A percentile compares a stretch with the other conserved stretches of the same genome.
phyloP scores from a whole-genome alignment of 1,284 basidiomycete species.

The Malassezia nana region DNA sequence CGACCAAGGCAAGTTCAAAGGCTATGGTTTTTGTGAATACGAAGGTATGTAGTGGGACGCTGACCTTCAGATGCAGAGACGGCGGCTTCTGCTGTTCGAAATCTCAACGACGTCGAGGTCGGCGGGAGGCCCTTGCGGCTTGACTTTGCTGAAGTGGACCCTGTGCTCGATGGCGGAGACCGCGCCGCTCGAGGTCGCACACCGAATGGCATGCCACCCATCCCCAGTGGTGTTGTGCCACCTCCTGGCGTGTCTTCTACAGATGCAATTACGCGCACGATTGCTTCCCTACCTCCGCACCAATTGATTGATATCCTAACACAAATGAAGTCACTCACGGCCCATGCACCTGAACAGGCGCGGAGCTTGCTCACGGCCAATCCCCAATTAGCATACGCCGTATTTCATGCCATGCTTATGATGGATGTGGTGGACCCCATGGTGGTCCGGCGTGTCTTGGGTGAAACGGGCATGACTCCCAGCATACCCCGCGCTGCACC shows the following conservation, averaged over 20 bases:
- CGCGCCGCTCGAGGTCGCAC: conserved; percentile 19
- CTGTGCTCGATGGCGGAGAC: conserved; percentile 23
- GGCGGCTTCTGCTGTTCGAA: conserved; percentile 69
- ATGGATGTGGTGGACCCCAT: conserved; percentile 87
- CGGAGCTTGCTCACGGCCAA: conserved; percentile 66
- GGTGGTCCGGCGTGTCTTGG: conserved; percentile 59
- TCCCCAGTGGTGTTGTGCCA: conserved; percentile 70
- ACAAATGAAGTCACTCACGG: conserved; percentile 93
- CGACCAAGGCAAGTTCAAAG: conserved; percentile 87
- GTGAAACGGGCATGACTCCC: conserved; percentile 7
- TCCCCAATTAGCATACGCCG: conserved; percentile 87
- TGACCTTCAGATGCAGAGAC: conserved; percentile 72
- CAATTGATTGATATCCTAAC: conserved; percentile 90
- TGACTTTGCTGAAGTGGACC: conserved; percentile 57
- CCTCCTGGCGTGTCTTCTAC: conserved; percentile 65
- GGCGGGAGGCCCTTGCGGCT: conserved; percentile 74
- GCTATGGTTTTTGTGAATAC: conserved; percentile 96
- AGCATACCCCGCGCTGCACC: conserved; percentile 52
- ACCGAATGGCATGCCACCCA: conserved; percentile 51
- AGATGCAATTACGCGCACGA: conserved; percentile 75
- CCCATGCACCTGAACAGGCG: conserved; percentile 82
- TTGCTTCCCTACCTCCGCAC: conserved; percentile 70
- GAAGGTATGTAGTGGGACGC: conserved; percentile 59
- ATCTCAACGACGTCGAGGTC: conserved; percentile 67
- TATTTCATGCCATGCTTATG: conserved; percentile 87